Base-by-base conservation (phyloP, 2,329 filamentous ascomycete species). In the Neobulgaria alba region DNA sequence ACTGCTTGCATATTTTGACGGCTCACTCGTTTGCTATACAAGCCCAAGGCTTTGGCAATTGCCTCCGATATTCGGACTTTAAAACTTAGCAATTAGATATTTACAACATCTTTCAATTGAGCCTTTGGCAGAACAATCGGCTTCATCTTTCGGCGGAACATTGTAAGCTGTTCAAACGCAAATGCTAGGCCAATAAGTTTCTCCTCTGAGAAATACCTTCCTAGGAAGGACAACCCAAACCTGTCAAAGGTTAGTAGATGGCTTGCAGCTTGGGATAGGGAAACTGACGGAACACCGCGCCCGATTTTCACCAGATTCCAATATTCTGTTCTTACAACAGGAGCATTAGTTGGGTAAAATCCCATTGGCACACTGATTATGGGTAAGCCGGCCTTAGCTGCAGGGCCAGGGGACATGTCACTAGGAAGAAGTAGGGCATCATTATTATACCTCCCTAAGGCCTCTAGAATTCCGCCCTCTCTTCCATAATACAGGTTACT, bases 161-260 rank as follows among this genome's bases (percentile, higher is more conserved):
- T 58, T 2, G 71, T 56, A 12, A 43, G 32, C 29, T 56, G 53
- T 63, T 86, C 81, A 59, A 77, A 83, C 3, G 76, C 79, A 64
- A 80, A 84, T 5, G 79, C 81, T 54, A 78, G 70, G 0, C 73
- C 74, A 42, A 85, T 73, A 49, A 86, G 53, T 20, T 60, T 66
- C 51, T 71, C 72, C 57, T 85, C 81, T 26, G 67, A 72, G 63
- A 74, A 85, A 36, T 67, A 68, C 2, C 60, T 59, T 0, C 79
- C 82, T 33, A 82, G 62, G 51, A 85, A 84, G 5, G 67, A 68
- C 9, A 85, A 60, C 0, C 81, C 81, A 52, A 82, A 80, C 3
- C 57, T 61, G 34, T 0, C 20, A 34, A 3, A 12, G 29, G 31
- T 53, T 16, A 48, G 40, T 36, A 34, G n/a, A 20, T 33, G 12